phyloP scores from a whole-genome alignment of 768 basidiomycete species.

The Russula ochroleuca region DNA sequence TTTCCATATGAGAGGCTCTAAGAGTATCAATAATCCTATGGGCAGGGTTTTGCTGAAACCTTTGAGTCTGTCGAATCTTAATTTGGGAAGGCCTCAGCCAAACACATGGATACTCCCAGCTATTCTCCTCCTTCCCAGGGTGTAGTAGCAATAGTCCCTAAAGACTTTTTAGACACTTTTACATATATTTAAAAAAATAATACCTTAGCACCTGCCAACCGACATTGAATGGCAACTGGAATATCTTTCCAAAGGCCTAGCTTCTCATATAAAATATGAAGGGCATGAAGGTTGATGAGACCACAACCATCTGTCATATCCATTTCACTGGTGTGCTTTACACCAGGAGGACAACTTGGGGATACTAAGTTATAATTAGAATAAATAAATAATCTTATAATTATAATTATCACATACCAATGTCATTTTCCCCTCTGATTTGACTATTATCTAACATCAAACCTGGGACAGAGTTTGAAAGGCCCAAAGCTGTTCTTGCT shows the following conservation, averaged over 20 bases:
- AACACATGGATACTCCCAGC: slow-evolving; percentile 24
- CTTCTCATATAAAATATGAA: slow-evolving; percentile 31
- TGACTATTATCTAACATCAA: slow-evolving; percentile 38
- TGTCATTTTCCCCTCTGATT: slow-evolving; percentile 44
- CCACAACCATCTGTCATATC: slow-evolving; percentile 74
- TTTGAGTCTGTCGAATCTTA: slow-evolving; percentile 37
- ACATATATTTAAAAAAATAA: background rate
- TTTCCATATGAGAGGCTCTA: slow-evolving; percentile 45
- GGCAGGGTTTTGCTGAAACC: slow-evolving; percentile 38
- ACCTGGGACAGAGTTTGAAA: slow-evolving; percentile 63
- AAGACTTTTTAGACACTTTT: background rate
- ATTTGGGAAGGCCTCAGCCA: slow-evolving; percentile 35
- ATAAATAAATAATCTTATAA: too few relatives aligned
- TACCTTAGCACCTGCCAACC: slow-evolving; percentile 35
- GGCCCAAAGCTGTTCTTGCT: slow-evolving; percentile 54
- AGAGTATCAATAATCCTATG: slow-evolving; percentile 53
- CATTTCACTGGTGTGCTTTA: slow-evolving; percentile 32
- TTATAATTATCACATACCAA: slow-evolving; percentile 38
- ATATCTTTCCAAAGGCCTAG: slow-evolving; percentile 27
- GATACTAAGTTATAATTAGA: slow-evolving; percentile 30
- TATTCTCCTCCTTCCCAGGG: slow-evolving; percentile 24
- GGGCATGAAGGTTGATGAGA: slow-evolving; percentile 54
- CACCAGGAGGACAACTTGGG: slow-evolving; percentile 22
- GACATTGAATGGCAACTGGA: slow-evolving; percentile 34
- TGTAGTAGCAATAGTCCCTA: slow-evolving; percentile 35